Percentiles rank a stretch among this genome's conserved stretches.
These are phyloP conservation scores for Selaginella tamariscina DNA, from an alignment of 75 land plant genomes.

Conservation along the genomic window DNA sequence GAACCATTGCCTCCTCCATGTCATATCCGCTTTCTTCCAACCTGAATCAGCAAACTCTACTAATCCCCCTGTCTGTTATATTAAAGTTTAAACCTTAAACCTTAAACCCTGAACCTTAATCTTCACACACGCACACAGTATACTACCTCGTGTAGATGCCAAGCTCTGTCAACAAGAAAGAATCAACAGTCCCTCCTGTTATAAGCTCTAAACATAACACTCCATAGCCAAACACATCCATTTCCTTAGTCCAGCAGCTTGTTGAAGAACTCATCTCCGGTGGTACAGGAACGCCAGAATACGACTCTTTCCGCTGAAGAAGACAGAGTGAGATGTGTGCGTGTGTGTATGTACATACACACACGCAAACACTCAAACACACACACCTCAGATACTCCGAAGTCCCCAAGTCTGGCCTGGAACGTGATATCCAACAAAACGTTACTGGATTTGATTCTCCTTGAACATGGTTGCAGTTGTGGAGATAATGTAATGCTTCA, in stretches of 20 bases:
- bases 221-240: background rate
- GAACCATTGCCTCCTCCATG: slow-evolving; percentile 15
- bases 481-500: background rate
- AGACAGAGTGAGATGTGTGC: background rate
- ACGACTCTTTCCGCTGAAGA: background rate
- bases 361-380: too few relatives aligned
- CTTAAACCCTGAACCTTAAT: too few relatives aligned
- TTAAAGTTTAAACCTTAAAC: too few relatives aligned
- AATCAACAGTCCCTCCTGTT: background rate
- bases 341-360: background rate
- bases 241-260: background rate
- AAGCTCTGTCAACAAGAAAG: background rate
- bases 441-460: slow-evolving; percentile 30
- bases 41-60: background rate
- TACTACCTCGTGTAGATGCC: background rate
- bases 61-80: background rate
- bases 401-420: slow-evolving; percentile 31
- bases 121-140: too few relatives aligned
- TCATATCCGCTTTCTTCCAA: background rate
- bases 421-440: slow-evolving; percentile 26
- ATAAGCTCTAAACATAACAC: background rate
- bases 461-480: slow-evolving; percentile 12
- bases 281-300: background rate
- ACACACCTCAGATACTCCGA: slow-evolving; percentile 30
- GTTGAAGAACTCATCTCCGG: background rate